phyloP scores from a whole-genome alignment of 2,329 filamentous ascomycete genomes.

The Fusarium euwallaceae region DNA sequence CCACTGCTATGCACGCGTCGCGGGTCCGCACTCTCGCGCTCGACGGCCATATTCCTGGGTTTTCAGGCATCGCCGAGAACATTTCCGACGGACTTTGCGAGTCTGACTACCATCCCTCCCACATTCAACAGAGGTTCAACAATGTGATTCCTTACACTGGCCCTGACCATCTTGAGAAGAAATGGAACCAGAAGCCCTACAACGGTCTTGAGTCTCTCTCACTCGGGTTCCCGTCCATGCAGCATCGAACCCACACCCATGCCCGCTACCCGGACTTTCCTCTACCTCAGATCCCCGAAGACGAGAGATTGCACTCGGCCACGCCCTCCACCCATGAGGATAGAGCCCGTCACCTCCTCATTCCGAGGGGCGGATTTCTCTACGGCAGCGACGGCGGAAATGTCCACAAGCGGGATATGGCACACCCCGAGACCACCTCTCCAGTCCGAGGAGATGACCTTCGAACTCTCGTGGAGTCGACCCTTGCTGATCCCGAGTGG shows the following conservation, averaged over 20 bases:
- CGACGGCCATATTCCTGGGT: not conserved
- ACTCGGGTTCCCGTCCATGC: too few species aligned
- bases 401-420: not conserved
- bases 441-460: not conserved
- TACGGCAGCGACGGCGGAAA: not conserved
- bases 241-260: too few species aligned
- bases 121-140: not conserved
- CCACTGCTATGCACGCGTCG: conserved; percentile 22
- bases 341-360: too few species aligned
- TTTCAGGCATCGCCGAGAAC: not conserved
- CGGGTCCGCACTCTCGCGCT: not conserved
- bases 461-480: not conserved
- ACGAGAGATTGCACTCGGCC: too few species aligned
- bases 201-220: not conserved
- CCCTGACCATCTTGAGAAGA: not conserved
- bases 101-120: not conserved
- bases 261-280: too few species aligned
- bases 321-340: too few species aligned
- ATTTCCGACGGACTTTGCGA: not conserved
- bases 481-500: not conserved
- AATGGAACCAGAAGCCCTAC: conserved; percentile 13
- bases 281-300: too few species aligned
- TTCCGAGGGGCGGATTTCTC: too few species aligned
- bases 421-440: too few species aligned
- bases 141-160: not conserved